phyloP scores from a whole-genome alignment of 352 stramenopile species.

The Phytophthora boehmeriae region DNA sequence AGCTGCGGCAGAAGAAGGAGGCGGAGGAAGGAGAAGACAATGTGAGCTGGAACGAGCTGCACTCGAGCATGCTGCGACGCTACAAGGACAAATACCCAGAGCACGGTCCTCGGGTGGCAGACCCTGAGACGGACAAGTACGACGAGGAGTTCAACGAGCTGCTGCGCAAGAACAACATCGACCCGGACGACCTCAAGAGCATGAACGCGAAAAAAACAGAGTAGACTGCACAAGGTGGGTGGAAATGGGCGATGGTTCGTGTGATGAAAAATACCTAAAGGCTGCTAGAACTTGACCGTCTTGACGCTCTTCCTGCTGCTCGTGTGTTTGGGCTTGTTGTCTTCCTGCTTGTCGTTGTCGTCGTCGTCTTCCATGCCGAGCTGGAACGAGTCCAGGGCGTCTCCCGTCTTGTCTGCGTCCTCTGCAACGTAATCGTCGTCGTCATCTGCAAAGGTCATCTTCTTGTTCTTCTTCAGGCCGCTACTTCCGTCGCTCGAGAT shows the following conservation, averaged over 20 bases:
- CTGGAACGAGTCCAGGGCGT: slow-evolving; percentile 58
- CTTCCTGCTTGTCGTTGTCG: slow-evolving; percentile 23
- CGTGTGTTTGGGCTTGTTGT: slow-evolving; percentile 5
- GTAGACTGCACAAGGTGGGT: background rate
- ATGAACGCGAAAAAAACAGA: slow-evolving; percentile 34
- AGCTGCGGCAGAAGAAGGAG: slow-evolving; percentile 64
- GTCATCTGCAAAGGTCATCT: slow-evolving; percentile 72
- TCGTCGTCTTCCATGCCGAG: slow-evolving; percentile 48
- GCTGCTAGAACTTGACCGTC: slow-evolving; percentile 54
- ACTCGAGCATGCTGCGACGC: slow-evolving; percentile 66
- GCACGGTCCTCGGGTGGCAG: slow-evolving; percentile 55
- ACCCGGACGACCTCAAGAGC: slow-evolving; percentile 61
- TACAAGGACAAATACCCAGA: slow-evolving; percentile 85
- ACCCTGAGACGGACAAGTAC: slow-evolving; percentile 65
- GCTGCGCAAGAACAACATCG: slow-evolving; percentile 79
- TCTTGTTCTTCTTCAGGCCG: slow-evolving; percentile 72
- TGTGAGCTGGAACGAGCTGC: slow-evolving; percentile 86
- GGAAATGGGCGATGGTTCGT: background rate
- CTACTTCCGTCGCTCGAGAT: slow-evolving; percentile 68
- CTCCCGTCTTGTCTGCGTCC: slow-evolving; percentile 45
- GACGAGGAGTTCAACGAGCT: slow-evolving; percentile 88
- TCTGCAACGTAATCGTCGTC: slow-evolving; percentile 47
- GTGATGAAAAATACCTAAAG: background rate
- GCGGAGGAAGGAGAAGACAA: slow-evolving; percentile 46
- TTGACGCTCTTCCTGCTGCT: slow-evolving; percentile 34